These are phyloP conservation scores for Pleurotus pulmonarius DNA, from an alignment of 768 basidiomycete species.

Conservation along the genomic window DNA sequence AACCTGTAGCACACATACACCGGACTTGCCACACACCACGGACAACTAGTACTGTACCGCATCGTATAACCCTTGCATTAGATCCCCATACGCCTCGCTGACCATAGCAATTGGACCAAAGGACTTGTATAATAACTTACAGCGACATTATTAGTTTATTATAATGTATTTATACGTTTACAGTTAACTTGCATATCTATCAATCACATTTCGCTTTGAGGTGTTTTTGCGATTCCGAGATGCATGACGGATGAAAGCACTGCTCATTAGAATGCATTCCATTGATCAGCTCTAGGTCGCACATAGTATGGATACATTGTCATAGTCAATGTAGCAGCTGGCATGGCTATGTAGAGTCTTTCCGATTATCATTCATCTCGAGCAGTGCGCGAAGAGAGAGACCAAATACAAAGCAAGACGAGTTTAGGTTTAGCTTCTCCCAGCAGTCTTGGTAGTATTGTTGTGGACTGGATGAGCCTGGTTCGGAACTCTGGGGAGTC, in stretches of 20 bases:
- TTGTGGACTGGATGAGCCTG: too few relatives aligned
- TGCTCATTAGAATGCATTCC: too few relatives aligned
- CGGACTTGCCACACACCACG: neutral
- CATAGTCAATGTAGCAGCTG: neutral
- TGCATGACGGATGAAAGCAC: too few relatives aligned
- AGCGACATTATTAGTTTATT: slow-evolving; percentile 6
- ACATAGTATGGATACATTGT: neutral
- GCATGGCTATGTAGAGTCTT: neutral
- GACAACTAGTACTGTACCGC: neutral
- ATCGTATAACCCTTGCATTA: neutral
- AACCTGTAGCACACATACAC: neutral
- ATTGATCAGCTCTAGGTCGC: neutral
- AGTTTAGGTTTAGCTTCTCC: too few relatives aligned
- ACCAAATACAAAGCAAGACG: too few relatives aligned
- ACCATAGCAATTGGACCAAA: neutral
- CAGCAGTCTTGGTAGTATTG: too few relatives aligned
- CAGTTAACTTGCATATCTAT: too few relatives aligned
- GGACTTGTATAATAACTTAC: neutral
- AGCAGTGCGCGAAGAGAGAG: neutral
- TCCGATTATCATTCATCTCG: neutral
- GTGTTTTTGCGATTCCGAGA: too few relatives aligned
- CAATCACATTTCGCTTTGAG: too few relatives aligned
- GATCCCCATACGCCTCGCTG: neutral
- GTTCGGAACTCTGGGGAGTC: too few relatives aligned
- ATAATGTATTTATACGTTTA: slow-evolving; percentile 8